A percentile compares a stretch with the other conserved stretches of the same genome.
phyloP scores from a whole-genome alignment of 306 rosid species.

The Quercus robur region DNA sequence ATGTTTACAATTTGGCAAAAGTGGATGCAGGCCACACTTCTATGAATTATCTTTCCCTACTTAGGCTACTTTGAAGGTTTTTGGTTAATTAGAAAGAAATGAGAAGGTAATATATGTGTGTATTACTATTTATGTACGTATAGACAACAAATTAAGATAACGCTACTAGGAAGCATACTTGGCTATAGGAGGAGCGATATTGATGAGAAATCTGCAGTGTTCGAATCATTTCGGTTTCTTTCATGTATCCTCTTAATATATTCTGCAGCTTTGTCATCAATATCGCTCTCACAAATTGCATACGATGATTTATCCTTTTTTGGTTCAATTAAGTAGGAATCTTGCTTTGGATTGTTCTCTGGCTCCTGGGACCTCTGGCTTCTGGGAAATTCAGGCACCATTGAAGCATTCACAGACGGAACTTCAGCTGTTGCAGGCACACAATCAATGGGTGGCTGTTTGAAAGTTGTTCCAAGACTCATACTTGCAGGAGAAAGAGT shows the following conservation, averaged over 20 bases:
- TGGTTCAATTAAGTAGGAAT: constrained; percentile 10
- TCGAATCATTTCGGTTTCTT: neutral
- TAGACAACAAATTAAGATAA: neutral
- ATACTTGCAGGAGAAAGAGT: constrained; percentile 20
- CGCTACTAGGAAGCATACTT: neutral
- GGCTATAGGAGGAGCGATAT: neutral
- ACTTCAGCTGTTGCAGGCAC: neutral
- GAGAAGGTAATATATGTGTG: neutral
- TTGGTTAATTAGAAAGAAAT: neutral
- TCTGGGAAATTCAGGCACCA: neutral
- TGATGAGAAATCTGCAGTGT: neutral
- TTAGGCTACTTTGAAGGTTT: neutral
- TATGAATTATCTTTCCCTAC: neutral
- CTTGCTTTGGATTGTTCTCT: constrained; percentile 14
- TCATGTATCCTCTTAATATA: constrained; percentile 18
- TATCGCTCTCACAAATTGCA: neutral
- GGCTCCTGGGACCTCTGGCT: constrained; percentile 22
- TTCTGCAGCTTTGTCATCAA: constrained; percentile 13
- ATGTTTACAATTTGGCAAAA: neutral
- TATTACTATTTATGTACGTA: too few species aligned
- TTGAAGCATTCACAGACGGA: neutral
- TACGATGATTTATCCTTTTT: constrained; percentile 10
- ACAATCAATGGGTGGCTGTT: neutral
- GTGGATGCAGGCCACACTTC: neutral
- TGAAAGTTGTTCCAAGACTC: neutral